Evolutionary conservation across 1,139 yeast genomes (phyloP).

Genomic region (Geotrichum carabidarum): DNA sequence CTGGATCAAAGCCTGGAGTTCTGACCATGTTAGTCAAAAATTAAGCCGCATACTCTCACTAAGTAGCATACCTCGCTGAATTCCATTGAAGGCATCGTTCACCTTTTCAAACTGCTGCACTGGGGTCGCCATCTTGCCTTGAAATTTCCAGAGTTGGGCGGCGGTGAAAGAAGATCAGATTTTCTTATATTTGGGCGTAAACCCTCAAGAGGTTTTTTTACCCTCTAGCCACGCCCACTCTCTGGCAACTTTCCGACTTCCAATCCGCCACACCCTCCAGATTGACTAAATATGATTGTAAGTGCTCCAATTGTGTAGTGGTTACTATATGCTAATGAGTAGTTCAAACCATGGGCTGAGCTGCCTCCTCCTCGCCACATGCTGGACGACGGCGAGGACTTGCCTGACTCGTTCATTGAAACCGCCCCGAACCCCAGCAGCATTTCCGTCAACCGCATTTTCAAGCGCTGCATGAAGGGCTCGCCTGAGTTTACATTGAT

Average conservation of each 20-base stretch:
- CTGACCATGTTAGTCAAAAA: neutral
- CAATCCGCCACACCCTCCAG: neutral
- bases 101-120: conserved; percentile 27
- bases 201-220: neutral
- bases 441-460: neutral
- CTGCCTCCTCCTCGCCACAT: conserved; percentile 51
- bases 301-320: neutral
- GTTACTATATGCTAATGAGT: neutral
- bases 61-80: conserved; percentile 33
- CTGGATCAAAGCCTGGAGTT: conserved; percentile 16
- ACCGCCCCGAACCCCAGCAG: conserved; percentile 4
- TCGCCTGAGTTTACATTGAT: conserved; percentile 13
- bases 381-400: conserved; percentile 44
- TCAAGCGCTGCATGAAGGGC: neutral
- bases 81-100: conserved; percentile 32
- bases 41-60: too few species aligned
- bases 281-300: conserved; percentile 10
- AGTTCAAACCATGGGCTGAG: conserved; percentile 57
- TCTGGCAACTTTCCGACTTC: neutral
- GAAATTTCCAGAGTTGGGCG: neutral
- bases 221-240: conserved; percentile 5
- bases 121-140: conserved; percentile 8
- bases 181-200: neutral
- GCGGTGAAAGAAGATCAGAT: conserved; percentile 3
- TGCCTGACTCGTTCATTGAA: conserved; percentile 21